These are phyloP conservation scores for Athelia sp. DNA, from an alignment of 1,284 basidiomycete species.

Conservation along the genomic window DNA sequence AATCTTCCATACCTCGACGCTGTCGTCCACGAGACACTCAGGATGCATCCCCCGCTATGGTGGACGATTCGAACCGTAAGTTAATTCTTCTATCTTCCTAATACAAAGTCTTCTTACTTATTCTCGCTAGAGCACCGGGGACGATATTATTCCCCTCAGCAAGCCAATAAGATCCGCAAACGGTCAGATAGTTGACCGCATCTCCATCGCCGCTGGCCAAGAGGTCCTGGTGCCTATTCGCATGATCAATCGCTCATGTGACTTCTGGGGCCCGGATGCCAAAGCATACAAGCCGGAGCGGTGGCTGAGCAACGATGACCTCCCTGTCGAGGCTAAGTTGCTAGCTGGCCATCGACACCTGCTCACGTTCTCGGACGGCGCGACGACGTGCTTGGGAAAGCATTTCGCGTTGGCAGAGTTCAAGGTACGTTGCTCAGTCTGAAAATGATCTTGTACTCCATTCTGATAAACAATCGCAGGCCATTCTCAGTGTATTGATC, in stretches of 20 bases:
- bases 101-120: constrained; percentile 33
- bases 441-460: background rate
- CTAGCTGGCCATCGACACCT: constrained; percentile 26
- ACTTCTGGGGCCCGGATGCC: constrained; percentile 38
- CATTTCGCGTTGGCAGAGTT: constrained; percentile 24
- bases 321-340: constrained; percentile 21
- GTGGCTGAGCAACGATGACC: constrained; percentile 25
- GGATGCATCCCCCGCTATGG: constrained; percentile 35
- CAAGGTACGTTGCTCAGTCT: background rate
- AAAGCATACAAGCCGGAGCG: constrained; percentile 36
- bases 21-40: constrained; percentile 45
- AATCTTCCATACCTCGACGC: constrained; percentile 54
- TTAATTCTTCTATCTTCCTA: constrained; percentile 21
- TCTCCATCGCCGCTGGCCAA: constrained; percentile 34
- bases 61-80: constrained; percentile 33
- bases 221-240: constrained; percentile 28
- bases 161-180: constrained; percentile 27
- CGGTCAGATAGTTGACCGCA: constrained; percentile 22
- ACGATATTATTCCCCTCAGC: constrained; percentile 40
- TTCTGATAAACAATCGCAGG: constrained; percentile 4
- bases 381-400: constrained; percentile 33
- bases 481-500: constrained; percentile 13
- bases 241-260: constrained; percentile 28
- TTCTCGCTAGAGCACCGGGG: constrained; percentile 30
- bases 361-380: constrained; percentile 35